Evolutionary conservation across 1,284 basidiomycete species (phyloP).

Genomic region (Melampsora larici-populina): DNA sequence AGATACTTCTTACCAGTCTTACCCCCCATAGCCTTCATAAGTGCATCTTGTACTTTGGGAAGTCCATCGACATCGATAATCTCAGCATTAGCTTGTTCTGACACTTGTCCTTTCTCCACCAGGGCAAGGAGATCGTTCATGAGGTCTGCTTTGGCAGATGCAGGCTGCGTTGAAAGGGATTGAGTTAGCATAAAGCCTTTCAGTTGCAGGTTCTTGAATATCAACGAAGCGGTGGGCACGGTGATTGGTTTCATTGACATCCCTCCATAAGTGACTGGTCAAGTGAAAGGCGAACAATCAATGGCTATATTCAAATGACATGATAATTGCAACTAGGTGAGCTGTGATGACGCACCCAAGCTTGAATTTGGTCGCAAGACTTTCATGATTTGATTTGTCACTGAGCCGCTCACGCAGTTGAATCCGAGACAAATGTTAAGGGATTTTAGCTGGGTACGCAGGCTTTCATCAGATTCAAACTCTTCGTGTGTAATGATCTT

Average conservation of each 20-base stretch:
- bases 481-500: slow-evolving; percentile 47
- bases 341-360: slow-evolving; percentile 16
- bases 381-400: slow-evolving; percentile 66
- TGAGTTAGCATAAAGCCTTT: slow-evolving; percentile 42
- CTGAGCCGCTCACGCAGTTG: slow-evolving; percentile 73
- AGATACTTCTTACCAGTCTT: slow-evolving; percentile 25
- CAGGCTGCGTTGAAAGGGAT: neutral
- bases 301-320: neutral
- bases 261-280: slow-evolving; percentile 71
- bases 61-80: slow-evolving; percentile 17
- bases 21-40: slow-evolving; percentile 11
- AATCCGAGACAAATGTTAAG: slow-evolving; percentile 64
- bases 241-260: slow-evolving; percentile 78
- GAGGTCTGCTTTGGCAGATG: slow-evolving; percentile 42
- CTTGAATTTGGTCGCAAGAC: slow-evolving; percentile 58
- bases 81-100: neutral
- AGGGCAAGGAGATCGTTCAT: slow-evolving; percentile 47
- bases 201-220: slow-evolving; percentile 62
- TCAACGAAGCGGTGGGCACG: slow-evolving; percentile 72
- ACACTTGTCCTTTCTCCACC: slow-evolving; percentile 8
- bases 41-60: slow-evolving; percentile 1
- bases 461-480: slow-evolving; percentile 63
- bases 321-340: neutral
- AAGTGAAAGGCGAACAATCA: neutral
- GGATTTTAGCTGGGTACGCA: slow-evolving; percentile 28